These are phyloP conservation scores for Hygrocybe punicea DNA, from an alignment of 768 basidiomycete species.

Conservation along the genomic window DNA sequence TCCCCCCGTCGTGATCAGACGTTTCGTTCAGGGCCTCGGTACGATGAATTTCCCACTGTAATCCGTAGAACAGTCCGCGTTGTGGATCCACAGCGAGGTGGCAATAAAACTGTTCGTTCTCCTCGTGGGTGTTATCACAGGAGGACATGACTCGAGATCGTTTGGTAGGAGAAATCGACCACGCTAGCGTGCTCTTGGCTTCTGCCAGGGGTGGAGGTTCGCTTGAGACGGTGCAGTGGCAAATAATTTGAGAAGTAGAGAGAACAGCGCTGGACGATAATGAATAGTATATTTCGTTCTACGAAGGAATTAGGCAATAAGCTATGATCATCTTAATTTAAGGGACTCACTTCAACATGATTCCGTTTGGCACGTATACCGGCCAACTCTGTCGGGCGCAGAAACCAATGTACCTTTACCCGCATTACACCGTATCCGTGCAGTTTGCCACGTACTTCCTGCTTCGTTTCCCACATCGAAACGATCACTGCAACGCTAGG, in stretches of 20 bases:
- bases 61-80: slow-evolving; percentile 59
- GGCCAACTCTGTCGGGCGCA: slow-evolving; percentile 62
- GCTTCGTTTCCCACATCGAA: slow-evolving; percentile 59
- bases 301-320: slow-evolving; percentile 1
- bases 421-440: slow-evolving; percentile 28
- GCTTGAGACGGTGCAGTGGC: slow-evolving; percentile 49
- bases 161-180: neutral
- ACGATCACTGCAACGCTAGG: slow-evolving; percentile 69
- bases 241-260: slow-evolving; percentile 49
- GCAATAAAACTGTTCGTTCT: slow-evolving; percentile 47
- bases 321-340: neutral
- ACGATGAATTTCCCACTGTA: slow-evolving; percentile 56
- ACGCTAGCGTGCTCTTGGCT: neutral
- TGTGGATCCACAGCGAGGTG: slow-evolving; percentile 54
- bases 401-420: slow-evolving; percentile 74
- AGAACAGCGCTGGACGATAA: slow-evolving; percentile 48
- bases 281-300: slow-evolving; percentile 79
- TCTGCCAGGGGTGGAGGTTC: slow-evolving; percentile 13
- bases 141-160: no score
- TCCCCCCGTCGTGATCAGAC: slow-evolving; percentile 35
- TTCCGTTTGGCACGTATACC: slow-evolving; percentile 57
- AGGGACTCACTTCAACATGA: slow-evolving; percentile 50
- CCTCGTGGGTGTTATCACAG: neutral
- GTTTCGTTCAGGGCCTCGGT: slow-evolving; percentile 33
- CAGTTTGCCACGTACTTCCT: slow-evolving; percentile 15